Evolutionary conservation across 352 stramenopile species (phyloP).

Genomic region (Phytophthora podocarpi): DNA sequence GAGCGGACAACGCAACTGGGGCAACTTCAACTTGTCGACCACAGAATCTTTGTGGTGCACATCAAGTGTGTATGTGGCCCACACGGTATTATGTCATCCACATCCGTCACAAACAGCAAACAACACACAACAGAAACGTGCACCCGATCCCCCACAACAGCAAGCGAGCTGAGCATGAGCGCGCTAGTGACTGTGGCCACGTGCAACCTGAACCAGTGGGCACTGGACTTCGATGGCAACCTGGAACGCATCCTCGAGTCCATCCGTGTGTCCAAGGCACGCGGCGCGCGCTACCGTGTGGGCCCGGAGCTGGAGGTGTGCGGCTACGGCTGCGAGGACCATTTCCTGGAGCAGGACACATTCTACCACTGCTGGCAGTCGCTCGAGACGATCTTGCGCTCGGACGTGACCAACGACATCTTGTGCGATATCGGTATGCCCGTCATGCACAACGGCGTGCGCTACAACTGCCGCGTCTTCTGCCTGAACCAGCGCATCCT

Average conservation of each 20-base stretch:
- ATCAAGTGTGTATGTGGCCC: neutral
- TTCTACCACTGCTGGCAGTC: constrained; percentile 98
- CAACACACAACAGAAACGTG: constrained; percentile 12
- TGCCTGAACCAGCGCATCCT: constrained; percentile 94
- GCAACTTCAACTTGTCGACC: constrained; percentile 31
- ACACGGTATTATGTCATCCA: constrained; percentile 6
- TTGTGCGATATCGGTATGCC: constrained; percentile 99
- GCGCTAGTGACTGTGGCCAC: constrained; percentile 95
- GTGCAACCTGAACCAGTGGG: constrained; percentile 99
- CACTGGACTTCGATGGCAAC: constrained; percentile 99
- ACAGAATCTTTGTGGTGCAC: constrained; percentile 14
- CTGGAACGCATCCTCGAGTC: constrained; percentile 91
- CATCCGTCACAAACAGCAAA: neutral
- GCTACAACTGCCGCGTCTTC: constrained; percentile 98
- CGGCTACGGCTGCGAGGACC: constrained; percentile 99
- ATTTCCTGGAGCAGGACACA: constrained; percentile 98
- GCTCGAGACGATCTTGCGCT: constrained; percentile 86
- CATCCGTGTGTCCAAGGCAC: constrained; percentile 89
- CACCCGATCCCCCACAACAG: neutral
- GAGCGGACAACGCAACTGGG: neutral
- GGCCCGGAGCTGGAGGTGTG: constrained; percentile 98
- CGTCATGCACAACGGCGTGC: constrained; percentile 94
- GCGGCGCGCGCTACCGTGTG: constrained; percentile 91
- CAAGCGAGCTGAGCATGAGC: constrained; percentile 81
- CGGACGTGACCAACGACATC: constrained; percentile 92